phyloP scores from a whole-genome alignment of 352 stramenopile genomes.

The Pythium periplocum region DNA sequence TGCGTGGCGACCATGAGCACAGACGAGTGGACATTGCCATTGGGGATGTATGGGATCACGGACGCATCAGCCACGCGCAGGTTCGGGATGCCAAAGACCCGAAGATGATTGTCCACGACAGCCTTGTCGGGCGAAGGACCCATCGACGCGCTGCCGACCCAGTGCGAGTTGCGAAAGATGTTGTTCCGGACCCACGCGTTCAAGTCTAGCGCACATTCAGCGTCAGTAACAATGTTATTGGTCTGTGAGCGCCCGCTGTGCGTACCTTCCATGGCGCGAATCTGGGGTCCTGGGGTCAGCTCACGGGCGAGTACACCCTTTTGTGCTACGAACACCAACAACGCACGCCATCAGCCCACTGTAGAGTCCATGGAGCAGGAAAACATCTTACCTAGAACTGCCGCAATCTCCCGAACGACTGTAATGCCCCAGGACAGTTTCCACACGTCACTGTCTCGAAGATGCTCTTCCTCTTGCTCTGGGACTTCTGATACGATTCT shows the following conservation, averaged over 20 bases:
- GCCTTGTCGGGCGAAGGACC: conserved; percentile 26
- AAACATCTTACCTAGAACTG: conserved; percentile 29
- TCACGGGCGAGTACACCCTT: conserved; percentile 36
- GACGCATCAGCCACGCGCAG: conserved; percentile 64
- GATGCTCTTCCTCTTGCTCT: conserved; percentile 36
- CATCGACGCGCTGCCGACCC: conserved; percentile 81
- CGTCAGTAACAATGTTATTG: conserved; percentile 17
- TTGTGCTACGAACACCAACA: conserved; percentile 20
- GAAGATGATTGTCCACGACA: conserved; percentile 54
- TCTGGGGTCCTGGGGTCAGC: conserved; percentile 27
- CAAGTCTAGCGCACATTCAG: conserved; percentile 32
- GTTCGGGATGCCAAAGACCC: conserved; percentile 54
- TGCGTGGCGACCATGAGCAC: conserved; percentile 65
- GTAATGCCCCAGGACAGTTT: conserved; percentile 56
- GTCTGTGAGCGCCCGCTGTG: conserved; percentile 13
- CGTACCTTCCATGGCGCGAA: conserved; percentile 30
- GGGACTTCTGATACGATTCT: conserved; percentile 46
- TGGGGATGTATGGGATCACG: conserved; percentile 62
- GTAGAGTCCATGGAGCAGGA: too few relatives aligned
- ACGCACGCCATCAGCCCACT: not conserved
- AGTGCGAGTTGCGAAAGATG: conserved; percentile 82
- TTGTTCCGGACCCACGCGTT: conserved; percentile 56
- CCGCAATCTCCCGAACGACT: conserved; percentile 52
- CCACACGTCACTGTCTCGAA: conserved; percentile 47
- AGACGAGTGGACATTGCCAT: conserved; percentile 70